These are phyloP conservation scores for Petunia secreta DNA, from an alignment of 257 asterid species.

Conservation along the genomic window DNA sequence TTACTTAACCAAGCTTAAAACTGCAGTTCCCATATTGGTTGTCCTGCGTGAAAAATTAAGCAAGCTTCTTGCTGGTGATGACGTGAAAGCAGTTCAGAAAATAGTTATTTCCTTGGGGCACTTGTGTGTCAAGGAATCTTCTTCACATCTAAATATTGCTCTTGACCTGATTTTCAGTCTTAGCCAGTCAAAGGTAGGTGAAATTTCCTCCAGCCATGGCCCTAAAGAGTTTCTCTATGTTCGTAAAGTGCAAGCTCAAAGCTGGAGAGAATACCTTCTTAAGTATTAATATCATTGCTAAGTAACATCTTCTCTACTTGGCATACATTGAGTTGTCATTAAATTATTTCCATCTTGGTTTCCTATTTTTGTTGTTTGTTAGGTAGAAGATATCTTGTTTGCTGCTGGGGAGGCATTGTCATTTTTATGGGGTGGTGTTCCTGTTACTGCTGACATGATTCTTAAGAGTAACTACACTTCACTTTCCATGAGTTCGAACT, in stretches of 20 bases:
- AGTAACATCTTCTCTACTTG: background rate
- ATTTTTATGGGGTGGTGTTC: slow-evolving; percentile 98
- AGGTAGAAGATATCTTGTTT: slow-evolving; percentile 96
- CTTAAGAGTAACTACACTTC: slow-evolving; percentile 90
- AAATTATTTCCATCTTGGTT: slow-evolving; percentile 26
- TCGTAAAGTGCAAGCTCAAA: background rate
- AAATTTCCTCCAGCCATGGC: slow-evolving; percentile 17
- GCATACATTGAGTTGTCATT: slow-evolving; percentile 5
- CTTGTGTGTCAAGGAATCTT: slow-evolving; percentile 77
- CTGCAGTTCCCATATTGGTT: slow-evolving; percentile 70
- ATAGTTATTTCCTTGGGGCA: slow-evolving; percentile 90
- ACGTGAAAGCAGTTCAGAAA: slow-evolving; percentile 82
- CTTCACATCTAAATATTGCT: slow-evolving; percentile 61
- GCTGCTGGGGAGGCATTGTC: slow-evolving; percentile 99
- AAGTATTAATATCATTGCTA: background rate
- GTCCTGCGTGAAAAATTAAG: slow-evolving; percentile 59
- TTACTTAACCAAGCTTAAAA: slow-evolving; percentile 26
- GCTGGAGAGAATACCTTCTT: slow-evolving; percentile 6
- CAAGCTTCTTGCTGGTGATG: slow-evolving; percentile 86
- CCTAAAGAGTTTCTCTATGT: background rate
- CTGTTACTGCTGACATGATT: slow-evolving; percentile 81
- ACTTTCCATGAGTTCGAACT: slow-evolving; percentile 84
- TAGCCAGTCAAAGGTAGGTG: slow-evolving; percentile 82
- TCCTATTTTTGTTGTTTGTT: slow-evolving; percentile 32
- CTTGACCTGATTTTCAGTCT: slow-evolving; percentile 92